phyloP scores from a whole-genome alignment of 2,329 filamentous ascomycete genomes.

The Eutypella sp. region DNA sequence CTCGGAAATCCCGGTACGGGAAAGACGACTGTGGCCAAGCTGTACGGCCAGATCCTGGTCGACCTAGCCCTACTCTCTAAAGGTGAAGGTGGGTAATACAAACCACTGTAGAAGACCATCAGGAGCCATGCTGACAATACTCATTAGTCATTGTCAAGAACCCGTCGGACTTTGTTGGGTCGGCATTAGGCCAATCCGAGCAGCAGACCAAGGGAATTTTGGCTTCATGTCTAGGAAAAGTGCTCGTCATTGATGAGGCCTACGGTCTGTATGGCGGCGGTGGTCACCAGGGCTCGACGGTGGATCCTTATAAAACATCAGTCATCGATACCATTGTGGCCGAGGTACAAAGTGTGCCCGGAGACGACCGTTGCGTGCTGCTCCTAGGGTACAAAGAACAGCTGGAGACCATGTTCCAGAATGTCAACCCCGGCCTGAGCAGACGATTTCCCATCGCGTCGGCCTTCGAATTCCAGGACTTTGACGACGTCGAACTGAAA shows the following conservation, averaged over 20 bases:
- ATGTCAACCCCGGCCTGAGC: constrained; percentile 54
- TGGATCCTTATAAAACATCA: constrained; percentile 4
- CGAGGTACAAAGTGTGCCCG: constrained; percentile 53
- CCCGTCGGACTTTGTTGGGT: constrained; percentile 55
- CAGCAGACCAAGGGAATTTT: constrained; percentile 54
- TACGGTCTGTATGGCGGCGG: constrained; percentile 43
- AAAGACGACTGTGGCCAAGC: constrained; percentile 69
- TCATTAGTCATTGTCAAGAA: constrained; percentile 48
- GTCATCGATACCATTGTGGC: constrained; percentile 58
- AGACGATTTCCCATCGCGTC: constrained; percentile 51
- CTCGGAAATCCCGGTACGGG: constrained; percentile 70
- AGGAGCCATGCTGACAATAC: neutral
- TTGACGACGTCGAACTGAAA: constrained; percentile 43
- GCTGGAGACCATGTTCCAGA: constrained; percentile 57
- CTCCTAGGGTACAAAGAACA: constrained; percentile 56
- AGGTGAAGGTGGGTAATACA: constrained; percentile 51
- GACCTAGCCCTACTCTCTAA: constrained; percentile 63
- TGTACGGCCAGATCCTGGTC: constrained; percentile 65
- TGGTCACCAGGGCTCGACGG: constrained; percentile 8
- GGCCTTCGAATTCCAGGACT: constrained; percentile 57
- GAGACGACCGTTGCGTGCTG: constrained; percentile 59
- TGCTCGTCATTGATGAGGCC: constrained; percentile 59
- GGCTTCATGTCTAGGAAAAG: constrained; percentile 49
- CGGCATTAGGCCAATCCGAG: constrained; percentile 49
- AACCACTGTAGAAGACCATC: neutral